Base-by-base conservation (phyloP, 768 basidiomycete genomes). In the Russula earlei region DNA sequence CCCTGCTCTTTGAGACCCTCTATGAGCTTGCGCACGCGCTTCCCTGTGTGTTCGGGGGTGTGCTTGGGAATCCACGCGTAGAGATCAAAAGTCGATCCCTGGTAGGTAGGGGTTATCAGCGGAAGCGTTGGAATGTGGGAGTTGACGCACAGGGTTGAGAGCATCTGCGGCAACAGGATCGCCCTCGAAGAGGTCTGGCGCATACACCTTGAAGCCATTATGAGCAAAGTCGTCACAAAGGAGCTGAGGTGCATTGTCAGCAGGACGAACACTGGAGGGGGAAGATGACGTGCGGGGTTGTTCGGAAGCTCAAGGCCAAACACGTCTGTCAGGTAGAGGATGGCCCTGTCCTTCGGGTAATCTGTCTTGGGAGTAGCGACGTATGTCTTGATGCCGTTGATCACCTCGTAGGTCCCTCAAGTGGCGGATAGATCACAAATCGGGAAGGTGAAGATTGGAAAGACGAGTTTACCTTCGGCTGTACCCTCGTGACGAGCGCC, bases 181-280 rank as follows among this genome's bases (percentile, higher is more conserved):
- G 10, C 66, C 62, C 20, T 57, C 45, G 29, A 61, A 52, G 34
- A 61, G 55, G 19, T 62, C 61, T 12, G 65, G 59, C 0, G 31
- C 31, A 43, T 56, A 62, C 29, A 62, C 61, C 24, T 52, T 48
- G 52, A 70, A 74, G 9, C 74, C 74, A 48, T 73, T 73, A 20
- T 54, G 61, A 29, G 74, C 72, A 60, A 72, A 74, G 57, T 72
- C 75, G 53, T 78, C 77, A n/a, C n/a, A n/a, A n/a, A n/a, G n/a
- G n/a, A n/a, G n/a, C n/a, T n/a, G n/a, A n/a, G n/a, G n/a, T n/a
- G n/a, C n/a, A n/a, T n/a, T n/a, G n/a, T 14, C 9, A 15, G n/a
- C 29, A 31, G 27, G 33, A 43, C 20, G 54, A 36, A 20, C 14
- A 19, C 25, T 4, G 12, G 34, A 7, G 5, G 27, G 19, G 38